phyloP scores from a whole-genome alignment of 805 yeast genomes.

The Wickerhamomyces queroliae region DNA sequence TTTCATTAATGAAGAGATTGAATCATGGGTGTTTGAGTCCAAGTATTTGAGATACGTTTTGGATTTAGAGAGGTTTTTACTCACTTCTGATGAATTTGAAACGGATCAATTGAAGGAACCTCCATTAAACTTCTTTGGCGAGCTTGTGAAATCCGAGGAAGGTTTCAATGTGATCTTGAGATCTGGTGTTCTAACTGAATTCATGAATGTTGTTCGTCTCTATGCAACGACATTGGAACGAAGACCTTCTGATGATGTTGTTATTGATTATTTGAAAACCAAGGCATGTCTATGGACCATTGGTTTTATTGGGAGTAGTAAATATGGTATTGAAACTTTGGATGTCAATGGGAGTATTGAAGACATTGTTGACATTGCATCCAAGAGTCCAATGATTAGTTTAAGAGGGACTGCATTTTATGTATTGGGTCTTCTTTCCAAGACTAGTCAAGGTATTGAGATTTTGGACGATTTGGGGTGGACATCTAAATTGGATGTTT shows the following conservation, averaged over 20 bases:
- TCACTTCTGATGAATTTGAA: conserved; percentile 16
- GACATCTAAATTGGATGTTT: conserved; percentile 44
- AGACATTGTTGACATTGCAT: conserved; percentile 47
- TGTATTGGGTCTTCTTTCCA: conserved; percentile 67
- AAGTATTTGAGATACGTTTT: conserved; percentile 39
- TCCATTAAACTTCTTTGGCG: conserved; percentile 75
- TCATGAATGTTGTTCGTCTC: conserved; percentile 29
- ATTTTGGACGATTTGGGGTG: conserved; percentile 78
- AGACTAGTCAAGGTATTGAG: conserved; percentile 76
- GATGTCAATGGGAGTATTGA: conserved; percentile 47
- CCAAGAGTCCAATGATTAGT: conserved; percentile 45
- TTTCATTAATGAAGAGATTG: conserved; percentile 60
- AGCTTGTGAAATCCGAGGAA: conserved; percentile 72
- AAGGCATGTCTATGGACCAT: conserved; percentile 84
- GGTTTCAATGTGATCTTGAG: conserved; percentile 61
- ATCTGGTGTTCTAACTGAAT: conserved; percentile 38
- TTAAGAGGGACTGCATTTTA: conserved; percentile 74
- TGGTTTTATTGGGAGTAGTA: conserved; percentile 75
- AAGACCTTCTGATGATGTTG: conserved; percentile 20
- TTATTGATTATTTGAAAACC: conserved; percentile 36
- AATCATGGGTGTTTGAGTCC: conserved; percentile 52
- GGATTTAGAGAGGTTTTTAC: conserved; percentile 38
- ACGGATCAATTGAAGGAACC: conserved; percentile 14
- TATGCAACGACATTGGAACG: conserved; percentile 23
- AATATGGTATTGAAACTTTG: conserved; percentile 56